Base-by-base conservation (phyloP, 2,329 filamentous ascomycete genomes). In the Cryphonectria naterciae region DNA sequence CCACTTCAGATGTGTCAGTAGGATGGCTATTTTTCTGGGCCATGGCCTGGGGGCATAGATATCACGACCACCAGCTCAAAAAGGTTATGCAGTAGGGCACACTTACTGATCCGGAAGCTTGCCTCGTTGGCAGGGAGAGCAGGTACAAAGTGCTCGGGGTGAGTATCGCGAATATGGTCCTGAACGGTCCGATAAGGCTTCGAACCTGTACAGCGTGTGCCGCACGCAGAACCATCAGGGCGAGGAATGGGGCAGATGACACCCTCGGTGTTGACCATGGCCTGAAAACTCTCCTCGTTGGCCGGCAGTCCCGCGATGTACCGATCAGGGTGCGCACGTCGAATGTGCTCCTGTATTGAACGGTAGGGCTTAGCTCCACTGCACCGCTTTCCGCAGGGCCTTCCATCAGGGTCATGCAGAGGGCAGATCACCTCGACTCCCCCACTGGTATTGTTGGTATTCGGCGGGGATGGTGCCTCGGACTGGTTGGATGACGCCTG, bases 271-370 rank as follows among this genome's bases (percentile, higher is more conserved):
- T 91, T 97, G 81, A 98, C 93, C 96, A 98, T 98, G 81, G 97
- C 87, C 78, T 93, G 86, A 83, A 99, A 98, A 90, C 94, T 98
- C 84, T 98, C 95, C 82, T 98, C 95, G 76, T 95, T 99, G 65
- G 96, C 96, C 75, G 96, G 95, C 77, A 98, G 92, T 88, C 98
- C 98, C 65, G 96, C 91, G 77, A 99, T 97, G 84, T 98, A 98
- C 81, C 98, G 92, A 81, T 97, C 94, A 73, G 95, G 95, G 81
- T 99, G 96, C 76, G 96, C 95, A 81, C 96, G 92, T 78, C 96
- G 93, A 78, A 99, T 98, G 80, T 99, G 96, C 88, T 99, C 96
- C 84, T 98, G 96, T 94, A 99, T 98, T 74, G 95, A 98, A 81
- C 96, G 94, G 85, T 95, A 99, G 19, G 71, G 69, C 37, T 73